Percentiles rank a stretch among this genome's conserved stretches.
These are phyloP conservation scores for Brassica incana DNA, from an alignment of 345 rosid species.

Conservation along the genomic window DNA sequence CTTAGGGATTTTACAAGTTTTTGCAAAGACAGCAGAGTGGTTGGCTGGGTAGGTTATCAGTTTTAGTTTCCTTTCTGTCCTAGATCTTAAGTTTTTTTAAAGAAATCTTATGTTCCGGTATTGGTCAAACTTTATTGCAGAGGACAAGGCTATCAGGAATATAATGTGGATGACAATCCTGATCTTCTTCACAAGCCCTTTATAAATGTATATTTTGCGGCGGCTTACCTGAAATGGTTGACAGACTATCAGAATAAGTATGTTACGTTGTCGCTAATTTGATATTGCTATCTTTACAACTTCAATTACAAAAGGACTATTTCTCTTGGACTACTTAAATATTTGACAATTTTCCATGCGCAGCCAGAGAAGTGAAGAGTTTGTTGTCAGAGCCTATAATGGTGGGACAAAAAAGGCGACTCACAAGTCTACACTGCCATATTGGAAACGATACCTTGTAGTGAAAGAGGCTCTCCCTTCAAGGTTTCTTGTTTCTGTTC, in stretches of 20 bases:
- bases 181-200: constrained; percentile 81
- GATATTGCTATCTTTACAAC: neutral
- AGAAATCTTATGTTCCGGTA: constrained; percentile 19
- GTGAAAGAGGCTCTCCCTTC: constrained; percentile 79
- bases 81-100: neutral
- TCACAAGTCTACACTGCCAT: constrained; percentile 79
- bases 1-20: constrained; percentile 79
- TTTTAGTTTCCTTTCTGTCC: constrained; percentile 6
- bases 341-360: constrained; percentile 33
- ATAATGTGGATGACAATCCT: constrained; percentile 55
- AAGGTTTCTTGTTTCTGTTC: constrained; percentile 48
- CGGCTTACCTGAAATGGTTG: constrained; percentile 85
- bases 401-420: constrained; percentile 84
- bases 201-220: constrained; percentile 77
- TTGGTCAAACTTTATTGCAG: constrained; percentile 44
- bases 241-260: constrained; percentile 68
- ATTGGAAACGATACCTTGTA: constrained; percentile 77
- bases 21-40: constrained; percentile 67
- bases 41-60: constrained; percentile 53
- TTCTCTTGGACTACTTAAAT: neutral
- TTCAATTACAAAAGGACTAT: neutral
- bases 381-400: constrained; percentile 72
- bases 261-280: constrained; percentile 25
- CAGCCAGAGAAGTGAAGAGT: constrained; percentile 92
- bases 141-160: constrained; percentile 60